A percentile compares a stretch with the other conserved stretches of the same genome.
Evolutionary conservation across 208 protist species (phyloP).

Genomic region (Trypanosoma cruzi): DNA sequence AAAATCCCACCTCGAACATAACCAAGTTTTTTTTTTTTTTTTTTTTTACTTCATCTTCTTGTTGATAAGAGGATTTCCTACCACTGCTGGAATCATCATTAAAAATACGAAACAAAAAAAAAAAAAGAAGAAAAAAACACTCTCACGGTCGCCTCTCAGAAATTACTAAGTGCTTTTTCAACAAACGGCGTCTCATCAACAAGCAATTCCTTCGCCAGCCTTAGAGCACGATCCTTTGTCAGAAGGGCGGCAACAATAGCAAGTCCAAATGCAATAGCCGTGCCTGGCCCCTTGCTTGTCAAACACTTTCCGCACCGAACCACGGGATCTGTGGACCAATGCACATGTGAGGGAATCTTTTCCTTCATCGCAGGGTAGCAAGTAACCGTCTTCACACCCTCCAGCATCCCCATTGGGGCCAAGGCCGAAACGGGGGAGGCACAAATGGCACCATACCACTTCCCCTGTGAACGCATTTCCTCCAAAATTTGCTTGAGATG

Average conservation of each 20-base stretch:
- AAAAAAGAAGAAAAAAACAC: conserved; percentile 5
- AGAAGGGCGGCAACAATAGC: conserved; percentile 67
- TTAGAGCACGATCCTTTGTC: conserved; percentile 59
- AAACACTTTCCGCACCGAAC: conserved; percentile 84
- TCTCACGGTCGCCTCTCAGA: conserved; percentile 9
- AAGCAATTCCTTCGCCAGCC: conserved; percentile 75
- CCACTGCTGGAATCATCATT: not conserved
- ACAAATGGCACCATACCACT: conserved; percentile 88
- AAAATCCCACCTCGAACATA: no score
- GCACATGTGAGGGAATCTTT: conserved; percentile 63
- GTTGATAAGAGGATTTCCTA: not conserved
- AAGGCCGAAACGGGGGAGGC: conserved; percentile 72
- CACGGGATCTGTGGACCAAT: conserved; percentile 57
- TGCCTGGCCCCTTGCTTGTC: conserved; percentile 85
- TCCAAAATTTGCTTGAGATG: conserved; percentile 75
- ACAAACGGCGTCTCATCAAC: conserved; percentile 46
- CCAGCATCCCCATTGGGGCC: conserved; percentile 69
- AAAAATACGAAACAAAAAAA: not conserved
- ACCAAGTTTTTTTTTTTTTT: no score
- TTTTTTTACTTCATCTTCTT: not conserved
- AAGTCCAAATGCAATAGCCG: conserved; percentile 83
- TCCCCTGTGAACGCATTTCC: conserved; percentile 48
- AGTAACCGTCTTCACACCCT: conserved; percentile 70
- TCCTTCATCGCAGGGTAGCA: conserved; percentile 80
- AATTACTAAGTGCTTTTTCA: conserved; percentile 22